phyloP scores from a whole-genome alignment of 345 rosid species.

The Populus davidiana region DNA sequence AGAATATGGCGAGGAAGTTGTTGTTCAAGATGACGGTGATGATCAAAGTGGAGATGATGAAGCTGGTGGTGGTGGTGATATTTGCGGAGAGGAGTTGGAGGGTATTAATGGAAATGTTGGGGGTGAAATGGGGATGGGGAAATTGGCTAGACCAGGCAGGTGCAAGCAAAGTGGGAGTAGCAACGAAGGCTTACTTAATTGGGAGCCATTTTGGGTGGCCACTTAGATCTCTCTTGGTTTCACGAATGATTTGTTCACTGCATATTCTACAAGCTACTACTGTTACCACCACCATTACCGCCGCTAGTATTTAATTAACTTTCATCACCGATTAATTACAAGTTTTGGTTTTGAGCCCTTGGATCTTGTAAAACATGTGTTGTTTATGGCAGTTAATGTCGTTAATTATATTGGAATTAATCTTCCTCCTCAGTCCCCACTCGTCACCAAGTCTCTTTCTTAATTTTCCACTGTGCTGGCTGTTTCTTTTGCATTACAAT shows the following conservation, averaged over 20 bases:
- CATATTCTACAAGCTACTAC: no score
- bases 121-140: conserved; percentile 15
- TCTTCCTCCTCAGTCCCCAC: neutral
- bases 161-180: conserved; percentile 21
- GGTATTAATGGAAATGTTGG: neutral
- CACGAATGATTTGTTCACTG: neutral
- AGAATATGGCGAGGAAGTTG: neutral
- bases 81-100: neutral
- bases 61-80: neutral
- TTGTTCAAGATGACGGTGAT: neutral
- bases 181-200: conserved; percentile 2
- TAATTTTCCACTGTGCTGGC: neutral
- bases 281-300: no score
- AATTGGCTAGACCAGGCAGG: conserved; percentile 1
- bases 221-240: neutral
- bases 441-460: neutral
- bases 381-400: conserved; percentile 20
- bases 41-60: neutral
- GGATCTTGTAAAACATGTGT: conserved; percentile 7
- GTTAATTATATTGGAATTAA: conserved; percentile 4
- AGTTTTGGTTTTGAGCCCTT: neutral
- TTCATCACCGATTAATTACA: neutral
- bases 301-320: neutral
- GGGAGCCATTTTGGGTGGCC: conserved; percentile 21
- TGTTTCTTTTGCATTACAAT: no score